A percentile compares a stretch with the other conserved stretches of the same genome.
These are phyloP conservation scores for Ganoderma resinaceum DNA, from an alignment of 1,284 basidiomycete species.

Conservation along the genomic window DNA sequence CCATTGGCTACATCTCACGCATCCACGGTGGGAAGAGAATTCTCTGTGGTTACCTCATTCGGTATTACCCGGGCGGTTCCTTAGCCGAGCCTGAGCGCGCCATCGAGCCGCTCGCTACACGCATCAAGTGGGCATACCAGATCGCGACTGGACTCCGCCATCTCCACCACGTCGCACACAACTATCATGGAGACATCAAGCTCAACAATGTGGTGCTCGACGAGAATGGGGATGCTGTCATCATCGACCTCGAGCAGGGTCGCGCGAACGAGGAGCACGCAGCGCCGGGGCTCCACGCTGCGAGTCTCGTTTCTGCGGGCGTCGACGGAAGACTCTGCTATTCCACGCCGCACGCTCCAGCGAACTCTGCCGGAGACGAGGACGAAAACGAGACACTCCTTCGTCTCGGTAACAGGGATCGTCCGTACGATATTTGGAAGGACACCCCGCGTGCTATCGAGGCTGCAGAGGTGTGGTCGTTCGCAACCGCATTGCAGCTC, in stretches of 20 bases:
- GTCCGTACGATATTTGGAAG: slow-evolving; percentile 12
- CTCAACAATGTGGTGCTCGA: slow-evolving; percentile 18
- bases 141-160: slow-evolving; percentile 3
- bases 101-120: not conserved
- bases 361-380: not conserved
- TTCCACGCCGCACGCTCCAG: not conserved
- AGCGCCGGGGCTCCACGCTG: slow-evolving; percentile 15
- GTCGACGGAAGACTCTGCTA: slow-evolving; percentile 6
- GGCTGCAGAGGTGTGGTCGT: slow-evolving; percentile 14
- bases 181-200: slow-evolving; percentile 20
- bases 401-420: not conserved
- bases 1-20: not conserved
- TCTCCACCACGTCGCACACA: slow-evolving; percentile 10
- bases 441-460: slow-evolving; percentile 9
- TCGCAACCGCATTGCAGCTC: slow-evolving; percentile 4
- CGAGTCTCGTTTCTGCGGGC: not conserved
- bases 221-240: slow-evolving; percentile 11
- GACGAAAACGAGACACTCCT: not conserved
- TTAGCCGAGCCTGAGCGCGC: not conserved
- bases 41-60: not conserved
- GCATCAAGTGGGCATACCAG: slow-evolving; percentile 13
- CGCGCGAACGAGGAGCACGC: slow-evolving; percentile 15
- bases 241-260: slow-evolving; percentile 22
- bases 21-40: not conserved
- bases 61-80: not conserved